Conservation (phyloP, 148 eudicot genomes). For the Rhododendron mucronatum region DNA sequence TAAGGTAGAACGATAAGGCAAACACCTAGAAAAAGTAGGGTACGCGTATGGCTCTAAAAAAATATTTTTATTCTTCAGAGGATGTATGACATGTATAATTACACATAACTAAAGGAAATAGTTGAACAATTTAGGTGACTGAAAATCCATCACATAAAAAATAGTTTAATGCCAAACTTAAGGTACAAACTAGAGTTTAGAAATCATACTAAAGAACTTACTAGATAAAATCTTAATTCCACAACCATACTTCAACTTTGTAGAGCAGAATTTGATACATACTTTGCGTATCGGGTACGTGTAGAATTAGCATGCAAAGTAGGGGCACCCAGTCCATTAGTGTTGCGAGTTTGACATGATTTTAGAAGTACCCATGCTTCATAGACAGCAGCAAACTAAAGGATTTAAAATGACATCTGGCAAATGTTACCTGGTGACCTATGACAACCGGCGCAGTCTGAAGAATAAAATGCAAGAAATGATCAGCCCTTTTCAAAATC, state of each 20-base stretch:
- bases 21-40: too few relatives aligned
- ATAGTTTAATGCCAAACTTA: not conserved
- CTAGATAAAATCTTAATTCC: too few relatives aligned
- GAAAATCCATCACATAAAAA: too few relatives aligned
- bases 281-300: not conserved
- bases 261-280: not conserved
- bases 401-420: not conserved
- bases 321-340: not conserved
- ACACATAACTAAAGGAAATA: not conserved
- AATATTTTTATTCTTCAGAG: too few relatives aligned
- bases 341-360: not conserved
- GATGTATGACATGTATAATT: too few relatives aligned
- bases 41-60: too few relatives aligned
- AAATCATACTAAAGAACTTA: not conserved
- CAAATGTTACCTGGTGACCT: conserved; percentile 72
- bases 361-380: not conserved
- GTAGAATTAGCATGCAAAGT: not conserved
- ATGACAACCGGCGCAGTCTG: conserved; percentile 90
- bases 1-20: too few relatives aligned
- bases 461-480: conserved; percentile 80
- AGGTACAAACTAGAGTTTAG: not conserved
- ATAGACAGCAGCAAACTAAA: not conserved
- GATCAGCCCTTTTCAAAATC: conserved; percentile 79
- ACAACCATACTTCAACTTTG: not conserved
- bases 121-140: not conserved